phyloP scores from a whole-genome alignment of 2,329 filamentous ascomycete genomes.

The Juglanconis oblonga region DNA sequence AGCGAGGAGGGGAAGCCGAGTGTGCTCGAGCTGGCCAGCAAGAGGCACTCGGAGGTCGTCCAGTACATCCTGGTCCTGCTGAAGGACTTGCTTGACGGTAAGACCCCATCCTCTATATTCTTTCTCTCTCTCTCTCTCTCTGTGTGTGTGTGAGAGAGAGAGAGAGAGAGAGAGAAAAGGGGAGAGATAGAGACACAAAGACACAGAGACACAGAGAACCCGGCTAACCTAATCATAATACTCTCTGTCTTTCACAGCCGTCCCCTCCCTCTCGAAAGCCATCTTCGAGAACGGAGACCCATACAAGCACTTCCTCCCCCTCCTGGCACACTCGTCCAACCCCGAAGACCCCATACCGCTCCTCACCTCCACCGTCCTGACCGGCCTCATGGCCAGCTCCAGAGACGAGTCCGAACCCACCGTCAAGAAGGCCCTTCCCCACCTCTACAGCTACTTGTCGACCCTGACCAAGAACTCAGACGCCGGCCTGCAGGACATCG shows the following conservation, averaged over 20 bases:
- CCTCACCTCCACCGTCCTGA: slow-evolving; percentile 83
- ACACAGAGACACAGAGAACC: no score
- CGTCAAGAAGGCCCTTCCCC: slow-evolving; percentile 68
- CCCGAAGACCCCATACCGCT: slow-evolving; percentile 79
- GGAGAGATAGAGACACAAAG: background rate
- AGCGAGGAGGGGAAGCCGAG: slow-evolving; percentile 67
- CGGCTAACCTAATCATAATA: no score
- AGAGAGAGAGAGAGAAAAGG: background rate
- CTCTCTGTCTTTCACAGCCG: slow-evolving; percentile 51
- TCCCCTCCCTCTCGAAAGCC: slow-evolving; percentile 73
- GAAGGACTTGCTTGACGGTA: slow-evolving; percentile 83
- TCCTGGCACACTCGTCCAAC: slow-evolving; percentile 75
- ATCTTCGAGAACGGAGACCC: slow-evolving; percentile 74
- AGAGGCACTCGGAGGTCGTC: slow-evolving; percentile 77
- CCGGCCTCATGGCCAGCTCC: slow-evolving; percentile 70
- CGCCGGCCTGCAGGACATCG: slow-evolving; percentile 90
- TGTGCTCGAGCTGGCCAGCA: slow-evolving; percentile 80
- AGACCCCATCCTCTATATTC: slow-evolving; percentile 23
- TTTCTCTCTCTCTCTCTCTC: no score
- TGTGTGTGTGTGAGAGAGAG: background rate
- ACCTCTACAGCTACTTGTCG: slow-evolving; percentile 83
- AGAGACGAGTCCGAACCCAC: slow-evolving; percentile 64
- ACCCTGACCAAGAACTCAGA: slow-evolving; percentile 81
- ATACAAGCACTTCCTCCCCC: slow-evolving; percentile 78
- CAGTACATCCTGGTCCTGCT: slow-evolving; percentile 93